Base-by-base conservation (phyloP, 148 eudicot species). In the Gaultheria prostrata region DNA sequence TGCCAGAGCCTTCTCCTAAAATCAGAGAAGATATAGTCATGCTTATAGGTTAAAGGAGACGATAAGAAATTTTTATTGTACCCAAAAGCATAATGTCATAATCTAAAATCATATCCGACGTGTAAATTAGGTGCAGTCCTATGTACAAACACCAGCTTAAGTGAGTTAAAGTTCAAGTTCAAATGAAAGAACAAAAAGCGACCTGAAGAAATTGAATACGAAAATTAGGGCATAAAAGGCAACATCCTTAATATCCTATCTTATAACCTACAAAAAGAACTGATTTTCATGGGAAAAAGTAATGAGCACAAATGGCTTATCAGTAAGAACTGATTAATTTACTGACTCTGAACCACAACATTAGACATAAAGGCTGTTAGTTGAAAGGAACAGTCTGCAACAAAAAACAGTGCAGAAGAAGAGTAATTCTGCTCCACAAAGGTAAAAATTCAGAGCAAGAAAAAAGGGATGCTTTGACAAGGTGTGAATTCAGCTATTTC, bases 1-100 rank as follows among this genome's bases (percentile, higher is more conserved):
- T 67, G 98, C 98, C 85, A 82, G 84, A 79, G 91, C 90, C 90
- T 89, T 92, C 81, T 94, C 98, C 98, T 95, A 89, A 80, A 82
- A 87, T 70, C 4, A 21, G 8, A 1, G 28, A 82, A 85, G 74
- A 59, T 49, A 75, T 73, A 20, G 83, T 56, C 59, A 85, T 73
- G 77, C 18, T 77, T 50, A 33, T 32, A 57, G 18, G 8, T 4
- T 69, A 24, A 53, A 46, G 53, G 50, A 48, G 48, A 50, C 4
- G 18, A 43, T 8, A 46, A 45, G n/a, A 53, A 56, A 6, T 6
- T 12, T 21, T 20, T 59, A 10, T 59, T 21, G 54, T 14, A 71
- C 65, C 39, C 24, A 43, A 48, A 8, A 14, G 24, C 46, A 70
- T 35, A 56, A 24, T 21, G 43, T 56, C 9, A 20, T 63, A 70